phyloP scores from a whole-genome alignment of 2,329 filamentous ascomycete species.

The Alternaria atra region DNA sequence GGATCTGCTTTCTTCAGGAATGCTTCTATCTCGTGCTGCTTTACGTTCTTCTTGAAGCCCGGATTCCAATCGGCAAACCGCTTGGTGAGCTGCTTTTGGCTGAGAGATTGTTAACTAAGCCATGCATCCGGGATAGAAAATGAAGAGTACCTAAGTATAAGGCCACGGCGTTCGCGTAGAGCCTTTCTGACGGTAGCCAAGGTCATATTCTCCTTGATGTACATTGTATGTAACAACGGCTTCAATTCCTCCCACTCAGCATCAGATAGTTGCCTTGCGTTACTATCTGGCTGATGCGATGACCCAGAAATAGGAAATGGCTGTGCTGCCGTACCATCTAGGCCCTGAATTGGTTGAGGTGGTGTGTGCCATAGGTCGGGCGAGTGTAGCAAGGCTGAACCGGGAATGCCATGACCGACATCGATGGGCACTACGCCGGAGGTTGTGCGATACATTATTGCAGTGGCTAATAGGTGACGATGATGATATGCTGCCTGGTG shows the following conservation, averaged over 20 bases:
- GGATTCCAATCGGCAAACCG: not conserved
- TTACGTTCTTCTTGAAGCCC: not conserved
- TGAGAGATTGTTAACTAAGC: not conserved
- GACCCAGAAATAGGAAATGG: not conserved
- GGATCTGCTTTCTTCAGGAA: not conserved
- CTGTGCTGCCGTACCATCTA: not conserved
- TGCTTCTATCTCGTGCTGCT: not conserved
- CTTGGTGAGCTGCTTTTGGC: not conserved
- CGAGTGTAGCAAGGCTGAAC: not conserved
- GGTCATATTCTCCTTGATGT: not conserved
- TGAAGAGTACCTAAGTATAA: not conserved
- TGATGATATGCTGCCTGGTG: not conserved
- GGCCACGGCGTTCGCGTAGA: not conserved
- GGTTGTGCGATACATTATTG: not conserved
- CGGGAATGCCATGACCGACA: not conserved
- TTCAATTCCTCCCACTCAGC: not conserved
- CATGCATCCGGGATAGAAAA: fast-evolving
- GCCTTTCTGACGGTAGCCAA: not conserved
- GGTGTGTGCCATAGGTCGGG: not conserved
- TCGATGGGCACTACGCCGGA: not conserved
- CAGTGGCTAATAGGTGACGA: not conserved
- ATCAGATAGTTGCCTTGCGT: not conserved
- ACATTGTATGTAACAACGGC: not conserved
- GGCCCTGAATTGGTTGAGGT: not conserved
- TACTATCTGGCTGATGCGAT: not conserved